phyloP scores from a whole-genome alignment of 306 rosid species.

The Dicorynia guianensis region DNA sequence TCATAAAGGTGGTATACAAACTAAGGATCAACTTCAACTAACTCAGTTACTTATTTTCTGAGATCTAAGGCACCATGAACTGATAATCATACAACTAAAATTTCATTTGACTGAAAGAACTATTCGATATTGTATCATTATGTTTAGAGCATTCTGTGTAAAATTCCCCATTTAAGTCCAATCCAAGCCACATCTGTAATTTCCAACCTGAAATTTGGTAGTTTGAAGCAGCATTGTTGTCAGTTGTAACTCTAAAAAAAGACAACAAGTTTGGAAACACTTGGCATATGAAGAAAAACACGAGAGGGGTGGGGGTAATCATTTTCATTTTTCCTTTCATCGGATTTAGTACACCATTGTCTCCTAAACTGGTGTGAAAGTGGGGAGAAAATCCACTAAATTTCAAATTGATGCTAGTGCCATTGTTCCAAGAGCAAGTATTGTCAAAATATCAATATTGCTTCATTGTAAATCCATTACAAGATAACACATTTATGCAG shows the following conservation, averaged over 20 bases:
- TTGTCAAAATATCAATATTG: conserved; percentile 7
- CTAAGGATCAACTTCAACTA: background rate
- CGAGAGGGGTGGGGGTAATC: no score
- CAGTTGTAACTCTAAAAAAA: background rate
- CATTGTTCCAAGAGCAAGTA: background rate
- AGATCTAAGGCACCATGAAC: no score
- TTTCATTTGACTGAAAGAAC: conserved; percentile 7
- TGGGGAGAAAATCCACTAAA: no score
- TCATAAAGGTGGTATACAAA: background rate
- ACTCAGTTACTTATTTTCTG: no score
- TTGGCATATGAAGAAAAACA: no score
- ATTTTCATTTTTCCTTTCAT: background rate
- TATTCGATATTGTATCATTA: background rate
- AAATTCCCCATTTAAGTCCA: background rate
- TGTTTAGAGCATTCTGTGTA: conserved; percentile 1
- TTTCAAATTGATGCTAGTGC: no score
- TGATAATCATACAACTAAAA: no score
- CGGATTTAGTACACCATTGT: no score
- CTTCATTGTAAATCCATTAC: background rate
- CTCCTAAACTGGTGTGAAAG: no score
- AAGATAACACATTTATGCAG: conserved; percentile 13
- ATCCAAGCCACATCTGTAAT: conserved; percentile 9
- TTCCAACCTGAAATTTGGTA: background rate
- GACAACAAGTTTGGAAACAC: background rate
- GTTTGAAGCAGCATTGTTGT: no score